phyloP scores from a whole-genome alignment of 305 asterid genomes.

The Solanum chacoense region DNA sequence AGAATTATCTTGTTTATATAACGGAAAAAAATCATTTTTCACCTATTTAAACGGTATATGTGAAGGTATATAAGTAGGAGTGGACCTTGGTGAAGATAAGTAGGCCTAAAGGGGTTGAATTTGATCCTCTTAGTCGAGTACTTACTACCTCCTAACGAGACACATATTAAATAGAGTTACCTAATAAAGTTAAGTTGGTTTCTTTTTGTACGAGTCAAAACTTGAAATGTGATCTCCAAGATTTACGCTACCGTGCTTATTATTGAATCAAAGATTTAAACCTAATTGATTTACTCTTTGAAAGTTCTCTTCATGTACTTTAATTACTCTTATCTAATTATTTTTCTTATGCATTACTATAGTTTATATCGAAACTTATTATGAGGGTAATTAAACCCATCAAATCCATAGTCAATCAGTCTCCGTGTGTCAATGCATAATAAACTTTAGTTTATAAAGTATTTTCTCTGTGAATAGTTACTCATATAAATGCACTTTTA shows the following conservation, averaged over 20 bases:
- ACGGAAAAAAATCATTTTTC: not conserved
- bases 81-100: not conserved
- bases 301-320: not conserved
- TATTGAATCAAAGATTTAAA: not conserved
- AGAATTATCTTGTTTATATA: not conserved
- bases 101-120: not conserved
- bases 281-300: not conserved
- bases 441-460: not conserved
- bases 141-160: not conserved
- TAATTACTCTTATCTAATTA: not conserved
- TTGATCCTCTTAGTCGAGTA: not conserved
- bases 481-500: not conserved
- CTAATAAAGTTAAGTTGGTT: rapidly evolving
- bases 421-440: not conserved
- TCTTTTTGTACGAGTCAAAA: rapidly evolving
- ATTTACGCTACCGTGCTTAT: not conserved
- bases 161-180: not conserved
- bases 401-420: not conserved
- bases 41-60: not conserved
- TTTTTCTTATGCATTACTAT: not conserved
- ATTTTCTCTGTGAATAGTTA: not conserved
- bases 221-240: not conserved
- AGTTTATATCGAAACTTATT: not conserved
- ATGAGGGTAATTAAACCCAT: not conserved
- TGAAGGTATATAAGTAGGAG: not conserved